A percentile compares a stretch with the other conserved stretches of the same genome.
Conservation (phyloP, 257 asterid genomes). For the Scutellaria barbata region DNA sequence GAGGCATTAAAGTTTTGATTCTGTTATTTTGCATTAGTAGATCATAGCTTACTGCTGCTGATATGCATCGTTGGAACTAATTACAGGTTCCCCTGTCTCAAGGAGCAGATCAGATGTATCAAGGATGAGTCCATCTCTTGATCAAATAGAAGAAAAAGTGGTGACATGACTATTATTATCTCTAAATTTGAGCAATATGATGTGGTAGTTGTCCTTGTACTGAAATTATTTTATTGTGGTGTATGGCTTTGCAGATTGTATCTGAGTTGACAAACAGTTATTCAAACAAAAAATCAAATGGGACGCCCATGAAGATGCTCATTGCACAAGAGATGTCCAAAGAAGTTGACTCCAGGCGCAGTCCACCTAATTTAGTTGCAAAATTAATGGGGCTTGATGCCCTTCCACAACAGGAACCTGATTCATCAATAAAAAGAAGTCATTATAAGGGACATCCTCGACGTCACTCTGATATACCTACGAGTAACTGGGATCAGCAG, state of each 20-base stretch:
- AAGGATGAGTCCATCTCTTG: slow-evolving; percentile 55
- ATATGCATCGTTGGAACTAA: slow-evolving; percentile 35
- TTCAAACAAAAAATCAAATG: slow-evolving; percentile 57
- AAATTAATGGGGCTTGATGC: slow-evolving; percentile 98
- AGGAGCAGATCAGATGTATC: slow-evolving; percentile 80
- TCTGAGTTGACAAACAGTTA: slow-evolving; percentile 53
- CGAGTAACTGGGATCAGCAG: slow-evolving; percentile 70
- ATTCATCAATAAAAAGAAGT: slow-evolving; percentile 51
- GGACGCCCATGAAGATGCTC: slow-evolving; percentile 89
- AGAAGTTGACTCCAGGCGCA: slow-evolving; percentile 58
- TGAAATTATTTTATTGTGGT: slow-evolving; percentile 32
- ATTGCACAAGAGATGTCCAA: slow-evolving; percentile 95
- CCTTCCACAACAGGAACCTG: slow-evolving; percentile 73
- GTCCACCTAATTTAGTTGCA: slow-evolving; percentile 87
- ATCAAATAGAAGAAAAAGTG: slow-evolving; percentile 68
- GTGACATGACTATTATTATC: slow-evolving; percentile 43
- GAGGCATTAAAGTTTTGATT: slow-evolving; percentile 13
- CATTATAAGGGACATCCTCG: slow-evolving; percentile 58
- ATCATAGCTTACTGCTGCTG: slow-evolving; percentile 16
- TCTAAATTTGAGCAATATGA: slow-evolving; percentile 27
- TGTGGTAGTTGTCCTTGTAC: slow-evolving; percentile 20
- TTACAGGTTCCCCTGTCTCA: slow-evolving; percentile 68
- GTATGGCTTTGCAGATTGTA: slow-evolving; percentile 57
- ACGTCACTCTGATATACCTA: slow-evolving; percentile 65
- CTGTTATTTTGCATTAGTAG: slow-evolving; percentile 22